A percentile compares a stretch with the other conserved stretches of the same genome.
These are phyloP conservation scores for Phytopythium vexans DNA, from an alignment of 352 stramenopile species.

Conservation along the genomic window DNA sequence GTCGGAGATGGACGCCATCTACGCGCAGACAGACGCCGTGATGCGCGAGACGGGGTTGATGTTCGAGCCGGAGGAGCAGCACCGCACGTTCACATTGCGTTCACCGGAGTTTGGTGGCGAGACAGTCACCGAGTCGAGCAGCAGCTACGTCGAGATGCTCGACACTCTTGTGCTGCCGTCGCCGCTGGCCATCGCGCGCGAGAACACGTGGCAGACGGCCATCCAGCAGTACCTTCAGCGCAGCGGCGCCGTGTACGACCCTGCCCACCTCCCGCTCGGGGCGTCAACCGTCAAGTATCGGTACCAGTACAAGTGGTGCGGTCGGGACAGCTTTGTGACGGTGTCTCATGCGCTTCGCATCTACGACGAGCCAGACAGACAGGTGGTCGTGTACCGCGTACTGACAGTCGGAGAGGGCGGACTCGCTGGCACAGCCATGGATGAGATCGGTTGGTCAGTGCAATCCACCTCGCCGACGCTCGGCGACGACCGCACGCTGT, in stretches of 20 bases:
- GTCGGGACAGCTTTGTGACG: background rate
- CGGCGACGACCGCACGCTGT: background rate
- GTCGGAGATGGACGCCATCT: background rate
- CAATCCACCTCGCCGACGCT: background rate
- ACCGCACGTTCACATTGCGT: background rate
- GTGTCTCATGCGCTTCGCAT: background rate
- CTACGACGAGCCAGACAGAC: conserved; percentile 10
- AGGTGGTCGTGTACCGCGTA: conserved; percentile 23
- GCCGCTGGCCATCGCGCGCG: background rate
- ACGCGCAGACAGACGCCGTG: background rate
- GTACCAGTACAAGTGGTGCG: background rate
- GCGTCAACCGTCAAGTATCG: background rate
- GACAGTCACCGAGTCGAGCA: background rate
- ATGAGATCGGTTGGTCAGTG: conserved; percentile 25
- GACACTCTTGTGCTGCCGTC: background rate
- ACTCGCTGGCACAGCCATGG: conserved; percentile 17
- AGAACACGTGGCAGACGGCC: background rate
- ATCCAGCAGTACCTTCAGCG: conserved; percentile 1
- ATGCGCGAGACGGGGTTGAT: background rate
- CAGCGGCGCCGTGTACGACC: background rate
- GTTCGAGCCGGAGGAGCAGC: background rate
- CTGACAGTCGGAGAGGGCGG: conserved; percentile 28
- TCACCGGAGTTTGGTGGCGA: background rate
- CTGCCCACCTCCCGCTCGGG: background rate
- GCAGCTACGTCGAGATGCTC: background rate